A percentile compares a stretch with the other conserved stretches of the same genome.
These are phyloP conservation scores for Colletotrichum sp. DNA, from an alignment of 2,329 filamentous ascomycete genomes.

Conservation along the genomic window DNA sequence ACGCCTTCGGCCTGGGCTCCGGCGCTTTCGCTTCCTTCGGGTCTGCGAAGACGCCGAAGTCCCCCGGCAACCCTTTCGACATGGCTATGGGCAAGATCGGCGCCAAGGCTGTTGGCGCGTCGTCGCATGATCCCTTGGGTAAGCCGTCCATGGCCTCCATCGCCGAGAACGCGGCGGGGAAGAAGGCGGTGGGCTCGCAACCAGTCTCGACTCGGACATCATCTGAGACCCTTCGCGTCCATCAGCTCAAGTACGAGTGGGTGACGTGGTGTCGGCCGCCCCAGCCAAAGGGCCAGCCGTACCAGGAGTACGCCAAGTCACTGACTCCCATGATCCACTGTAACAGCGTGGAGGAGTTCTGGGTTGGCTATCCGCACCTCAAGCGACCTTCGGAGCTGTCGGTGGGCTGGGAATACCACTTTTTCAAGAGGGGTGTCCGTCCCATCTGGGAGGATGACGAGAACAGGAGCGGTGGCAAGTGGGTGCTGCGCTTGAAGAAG, in stretches of 20 bases:
- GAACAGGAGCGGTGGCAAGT: constrained; percentile 96
- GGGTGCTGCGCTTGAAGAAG: constrained; percentile 97
- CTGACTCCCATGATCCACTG: constrained; percentile 86
- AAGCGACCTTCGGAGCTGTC: constrained; percentile 88
- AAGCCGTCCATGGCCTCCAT: constrained; percentile 52
- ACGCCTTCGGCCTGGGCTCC: constrained; percentile 91
- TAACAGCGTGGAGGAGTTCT: constrained; percentile 87
- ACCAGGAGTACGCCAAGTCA: constrained; percentile 94
- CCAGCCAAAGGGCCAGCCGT: constrained; percentile 90
- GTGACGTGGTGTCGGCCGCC: constrained; percentile 97
- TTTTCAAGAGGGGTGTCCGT: constrained; percentile 95
- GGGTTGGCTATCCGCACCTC: constrained; percentile 85
- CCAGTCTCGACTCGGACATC: constrained; percentile 19
- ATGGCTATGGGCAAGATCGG: constrained; percentile 61
- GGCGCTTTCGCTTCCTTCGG: constrained; percentile 98
- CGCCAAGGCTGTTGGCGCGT: constrained; percentile 57
- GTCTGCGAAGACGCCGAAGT: constrained; percentile 85
- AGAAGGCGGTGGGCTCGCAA: constrained; percentile 15
- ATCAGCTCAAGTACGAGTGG: constrained; percentile 80
- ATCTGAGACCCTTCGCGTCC: constrained; percentile 18
- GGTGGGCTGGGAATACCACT: constrained; percentile 94
- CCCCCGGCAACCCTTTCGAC: constrained; percentile 81
- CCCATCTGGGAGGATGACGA: constrained; percentile 99
- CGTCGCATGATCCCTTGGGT: constrained; percentile 35
- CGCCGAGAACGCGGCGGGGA: constrained; percentile 62